Base-by-base conservation (phyloP, 106 monocot species). In the Dendrobium catenatum region DNA sequence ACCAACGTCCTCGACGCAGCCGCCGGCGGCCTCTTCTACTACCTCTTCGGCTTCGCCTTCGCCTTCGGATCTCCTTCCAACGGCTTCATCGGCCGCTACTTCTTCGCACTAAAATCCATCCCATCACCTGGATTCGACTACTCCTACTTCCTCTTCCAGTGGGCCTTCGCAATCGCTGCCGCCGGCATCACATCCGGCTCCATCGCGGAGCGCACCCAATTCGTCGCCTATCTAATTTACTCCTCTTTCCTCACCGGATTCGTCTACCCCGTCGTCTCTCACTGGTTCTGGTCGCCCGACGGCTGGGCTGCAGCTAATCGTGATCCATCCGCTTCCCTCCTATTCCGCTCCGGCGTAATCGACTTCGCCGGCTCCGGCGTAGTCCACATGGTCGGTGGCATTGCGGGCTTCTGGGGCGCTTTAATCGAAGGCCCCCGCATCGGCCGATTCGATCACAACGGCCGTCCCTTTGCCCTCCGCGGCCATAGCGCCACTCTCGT, bases 131-230 rank as follows among this genome's bases (percentile, higher is more conserved):
- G 67, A 15, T 92, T 84, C 79, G 86, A 92, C 72, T 92, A 92
- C 80, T 66, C 87, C 43, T 86, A 82, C 76, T 92, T 89, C 78
- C 84, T 92, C 1, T 92, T 82, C 86, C 92, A 92, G 40, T 92
- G 92, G 92, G 85, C 89, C 9, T 92, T 92, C 74, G 92, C 92
- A 37, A 92, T 92, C 78, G 79, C 79, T 13, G 64, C 82, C 29
- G 88, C 88, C 24, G 88, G 88, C 22, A 88, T 88, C 79, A 85
- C 88, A 15, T 79, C 79, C 20, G 79, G 79, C 22, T 79, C 79
- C 40, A 79, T 79, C 5, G 79, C 79, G 4, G 79, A 79, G 67
- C 79, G 88, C 20, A 88, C 88, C 19, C 88, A 85, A 79, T 88
- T 88, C 72, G 84, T 79, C 40, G 81, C 84, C n/a, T 88, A 88